A percentile compares a stretch with the other conserved stretches of the same genome.
Conservation (phyloP, 2,329 filamentous ascomycete genomes). For the Aspergillus tamarii region DNA sequence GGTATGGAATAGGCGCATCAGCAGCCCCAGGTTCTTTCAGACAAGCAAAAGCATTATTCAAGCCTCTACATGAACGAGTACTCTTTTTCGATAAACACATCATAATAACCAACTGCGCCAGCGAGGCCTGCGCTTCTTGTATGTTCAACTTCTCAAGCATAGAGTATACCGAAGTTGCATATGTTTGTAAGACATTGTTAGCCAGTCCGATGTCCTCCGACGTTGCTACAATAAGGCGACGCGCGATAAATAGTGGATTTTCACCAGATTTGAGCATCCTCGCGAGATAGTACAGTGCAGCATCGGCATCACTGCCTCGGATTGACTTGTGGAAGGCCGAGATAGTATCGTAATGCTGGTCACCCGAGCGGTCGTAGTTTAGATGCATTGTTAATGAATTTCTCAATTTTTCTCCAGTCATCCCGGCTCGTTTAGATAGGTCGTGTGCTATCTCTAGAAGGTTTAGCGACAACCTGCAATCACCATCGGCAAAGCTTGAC, state of each 20-base stretch:
- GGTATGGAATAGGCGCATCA: conserved; percentile 77
- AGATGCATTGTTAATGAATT: conserved; percentile 83
- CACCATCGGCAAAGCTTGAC: conserved; percentile 84
- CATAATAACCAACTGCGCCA: conserved; percentile 84
- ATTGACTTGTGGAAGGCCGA: conserved; percentile 96
- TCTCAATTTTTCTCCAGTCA: conserved; percentile 79
- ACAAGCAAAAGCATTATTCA: conserved; percentile 79
- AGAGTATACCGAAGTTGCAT: conserved; percentile 83
- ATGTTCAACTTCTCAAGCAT: conserved; percentile 92
- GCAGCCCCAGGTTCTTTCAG: conserved; percentile 83
- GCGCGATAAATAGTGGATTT: conserved; percentile 87
- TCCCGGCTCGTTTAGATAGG: conserved; percentile 64
- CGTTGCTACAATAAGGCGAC: conserved; percentile 90
- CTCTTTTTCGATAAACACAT: conserved; percentile 81
- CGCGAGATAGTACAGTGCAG: conserved; percentile 89
- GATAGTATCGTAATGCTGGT: conserved; percentile 97
- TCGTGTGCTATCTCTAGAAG: conserved; percentile 87
- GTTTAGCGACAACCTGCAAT: conserved; percentile 90
- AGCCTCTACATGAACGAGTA: conserved; percentile 78
- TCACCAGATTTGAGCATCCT: conserved; percentile 96
- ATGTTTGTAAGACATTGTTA: conserved; percentile 77
- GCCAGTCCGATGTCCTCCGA: conserved; percentile 92
- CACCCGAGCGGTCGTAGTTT: conserved; percentile 90
- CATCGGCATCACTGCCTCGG: conserved; percentile 82
- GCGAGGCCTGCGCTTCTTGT: conserved; percentile 89